Evolutionary conservation across 768 basidiomycete species (phyloP).

Genomic region (Punctularia strigosozonata): DNA sequence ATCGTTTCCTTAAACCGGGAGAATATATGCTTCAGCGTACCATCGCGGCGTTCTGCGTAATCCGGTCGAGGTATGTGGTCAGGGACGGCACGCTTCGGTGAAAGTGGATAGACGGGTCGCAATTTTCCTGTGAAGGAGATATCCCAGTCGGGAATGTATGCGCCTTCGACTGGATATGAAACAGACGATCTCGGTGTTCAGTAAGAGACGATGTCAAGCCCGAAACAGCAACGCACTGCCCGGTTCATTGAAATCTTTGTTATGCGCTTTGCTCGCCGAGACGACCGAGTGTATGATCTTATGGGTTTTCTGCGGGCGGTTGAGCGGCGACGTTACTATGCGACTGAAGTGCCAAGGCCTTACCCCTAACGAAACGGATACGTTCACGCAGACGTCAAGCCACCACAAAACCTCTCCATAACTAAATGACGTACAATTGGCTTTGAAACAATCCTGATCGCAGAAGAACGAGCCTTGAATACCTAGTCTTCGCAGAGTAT

Average conservation of each 20-base stretch:
- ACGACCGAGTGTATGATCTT: too few species aligned
- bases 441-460: slow-evolving; percentile 93
- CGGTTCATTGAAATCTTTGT: too few species aligned
- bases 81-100: slow-evolving; percentile 65
- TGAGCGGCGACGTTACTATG: too few species aligned
- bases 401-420: too few species aligned
- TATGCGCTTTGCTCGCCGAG: too few species aligned
- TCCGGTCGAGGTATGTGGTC: slow-evolving; percentile 81
- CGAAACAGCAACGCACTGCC: too few species aligned
- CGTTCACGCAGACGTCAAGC: too few species aligned
- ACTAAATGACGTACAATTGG: slow-evolving; percentile 56
- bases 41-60: slow-evolving; percentile 68
- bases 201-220: background rate
- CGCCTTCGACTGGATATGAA: slow-evolving; percentile 40
- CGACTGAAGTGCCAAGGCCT: too few species aligned
- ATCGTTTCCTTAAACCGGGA: slow-evolving; percentile 21
- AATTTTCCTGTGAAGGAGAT: slow-evolving; percentile 72
- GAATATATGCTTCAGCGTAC: slow-evolving; percentile 29
- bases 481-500: slow-evolving; percentile 41
- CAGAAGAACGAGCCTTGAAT: slow-evolving; percentile 86
- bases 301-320: background rate
- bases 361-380: too few species aligned
- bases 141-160: slow-evolving; percentile 69
- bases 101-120: slow-evolving; percentile 82
- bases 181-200: background rate